Percentiles rank a stretch among this genome's conserved stretches.
Conservation (phyloP, 768 basidiomycete genomes). For the Russula sp. region DNA sequence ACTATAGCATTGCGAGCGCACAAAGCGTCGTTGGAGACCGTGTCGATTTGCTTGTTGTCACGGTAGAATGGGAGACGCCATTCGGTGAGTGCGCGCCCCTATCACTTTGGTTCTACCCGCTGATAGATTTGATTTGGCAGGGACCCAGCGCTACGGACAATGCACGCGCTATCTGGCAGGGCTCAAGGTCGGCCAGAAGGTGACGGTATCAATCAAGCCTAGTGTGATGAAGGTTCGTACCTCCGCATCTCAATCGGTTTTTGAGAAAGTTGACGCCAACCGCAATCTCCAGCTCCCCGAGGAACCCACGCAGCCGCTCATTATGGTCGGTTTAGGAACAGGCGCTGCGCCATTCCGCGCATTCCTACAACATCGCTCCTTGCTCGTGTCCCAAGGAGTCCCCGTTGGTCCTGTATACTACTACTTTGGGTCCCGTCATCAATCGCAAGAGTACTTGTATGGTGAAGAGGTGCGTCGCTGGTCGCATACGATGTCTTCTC, state of each 20-base stretch:
- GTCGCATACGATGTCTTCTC: not conserved
- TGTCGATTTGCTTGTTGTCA: conserved; percentile 92
- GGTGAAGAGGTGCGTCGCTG: conserved; percentile 55
- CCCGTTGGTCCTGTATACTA: conserved; percentile 91
- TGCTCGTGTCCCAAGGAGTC: conserved; percentile 66
- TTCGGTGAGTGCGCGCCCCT: conserved; percentile 50
- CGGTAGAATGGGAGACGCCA: conserved; percentile 89
- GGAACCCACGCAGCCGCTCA: conserved; percentile 79
- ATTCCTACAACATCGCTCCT: conserved; percentile 93
- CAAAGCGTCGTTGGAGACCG: conserved; percentile 93
- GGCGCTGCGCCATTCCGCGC: conserved; percentile 99
- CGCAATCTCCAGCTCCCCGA: conserved; percentile 61
- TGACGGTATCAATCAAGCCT: conserved; percentile 96
- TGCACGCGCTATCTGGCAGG: conserved; percentile 92
- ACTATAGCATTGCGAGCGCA: conserved; percentile 96
- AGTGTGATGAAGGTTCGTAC: conserved; percentile 92
- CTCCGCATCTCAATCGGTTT: not conserved
- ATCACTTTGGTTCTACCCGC: not conserved
- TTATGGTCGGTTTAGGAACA: conserved; percentile 98
- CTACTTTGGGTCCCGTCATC: conserved; percentile 97
- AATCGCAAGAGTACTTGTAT: conserved; percentile 94
- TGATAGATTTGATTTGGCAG: conserved; percentile 35
- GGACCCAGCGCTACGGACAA: conserved; percentile 78
- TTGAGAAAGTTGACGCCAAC: conserved; percentile 6
- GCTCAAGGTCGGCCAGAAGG: conserved; percentile 81